Base-by-base conservation (phyloP, 352 stramenopile genomes). In the Pythium vanterpoolii region DNA sequence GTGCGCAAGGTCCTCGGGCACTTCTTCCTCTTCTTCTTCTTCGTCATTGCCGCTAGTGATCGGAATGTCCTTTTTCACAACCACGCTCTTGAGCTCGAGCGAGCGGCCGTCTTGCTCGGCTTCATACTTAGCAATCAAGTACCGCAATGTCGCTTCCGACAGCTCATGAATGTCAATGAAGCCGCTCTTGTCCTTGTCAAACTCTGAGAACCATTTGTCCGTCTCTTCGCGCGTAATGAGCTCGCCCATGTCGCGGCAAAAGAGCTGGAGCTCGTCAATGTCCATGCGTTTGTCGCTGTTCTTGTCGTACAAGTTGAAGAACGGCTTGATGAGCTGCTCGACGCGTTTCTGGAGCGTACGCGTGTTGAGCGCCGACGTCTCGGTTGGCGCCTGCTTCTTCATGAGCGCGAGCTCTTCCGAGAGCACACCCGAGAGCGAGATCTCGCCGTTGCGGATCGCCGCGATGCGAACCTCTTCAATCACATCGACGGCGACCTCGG, bases 131-230 rank as follows among this genome's bases (percentile, higher is more conserved):
- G 80, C 74, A 21, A 96, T 70, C 38, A 98, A 62, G 57, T 96
- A 91, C 52, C 77, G 74, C 46, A 96, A 87, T 26, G 88, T 95
- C 26, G 89, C 87, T 57, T 84, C 74, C 19, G 98, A 87, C 56
- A 99, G 98, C 77, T 99, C 96, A 56, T 96, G 76, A 56, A 98
- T 98, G 56, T 96, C 87, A 60, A 99, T 96, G 62, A 75, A 85
- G 27, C 94, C 90, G 63, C 83, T 91, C 34, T 87, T 77, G 71
- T 99, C 86, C 43, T 79, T 88, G 76, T 99, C 96, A 38, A 96
- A 96, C 26, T 89, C 75, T 4, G 56, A 50, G 61, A 98, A 95
- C 67, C 98, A 88, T 27, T 70, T 71, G 40, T 89, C 64, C 16
- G 96, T 60, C 57, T 98, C 84, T 5, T 92, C 76, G 28, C 74